Evolutionary conservation across 495 filamentous ascomycete genomes (phyloP).

Genomic region (Aspergillus steynii): DNA sequence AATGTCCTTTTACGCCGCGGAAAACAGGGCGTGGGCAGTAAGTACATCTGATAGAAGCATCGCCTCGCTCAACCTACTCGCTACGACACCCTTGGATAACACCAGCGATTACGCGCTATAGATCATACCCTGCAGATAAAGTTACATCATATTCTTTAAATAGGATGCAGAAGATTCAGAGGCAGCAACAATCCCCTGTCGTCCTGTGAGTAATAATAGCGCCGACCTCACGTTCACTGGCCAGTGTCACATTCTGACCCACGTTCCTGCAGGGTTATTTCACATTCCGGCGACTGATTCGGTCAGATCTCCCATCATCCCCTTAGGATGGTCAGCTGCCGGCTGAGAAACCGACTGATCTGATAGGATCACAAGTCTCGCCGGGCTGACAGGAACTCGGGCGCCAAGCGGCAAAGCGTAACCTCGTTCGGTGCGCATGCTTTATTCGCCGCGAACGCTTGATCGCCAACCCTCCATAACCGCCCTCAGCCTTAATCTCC

Average conservation of each 20-base stretch:
- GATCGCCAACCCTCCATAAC: constrained; percentile 5
- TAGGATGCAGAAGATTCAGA: background rate
- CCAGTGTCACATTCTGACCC: background rate
- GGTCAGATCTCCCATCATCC: background rate
- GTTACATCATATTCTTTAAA: background rate
- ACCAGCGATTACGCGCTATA: background rate
- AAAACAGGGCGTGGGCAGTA: background rate
- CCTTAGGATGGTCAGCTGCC: constrained; percentile 2
- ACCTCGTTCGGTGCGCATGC: constrained; percentile 2
- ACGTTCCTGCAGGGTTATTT: constrained; percentile 8
- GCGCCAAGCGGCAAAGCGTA: constrained; percentile 20
- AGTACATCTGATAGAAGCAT: background rate
- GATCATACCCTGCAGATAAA: background rate
- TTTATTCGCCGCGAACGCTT: constrained; percentile 10
- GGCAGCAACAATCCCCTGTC: background rate
- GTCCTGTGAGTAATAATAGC: background rate
- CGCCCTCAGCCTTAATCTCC: constrained; percentile 3
- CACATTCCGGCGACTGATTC: background rate
- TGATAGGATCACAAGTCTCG: constrained; percentile 27
- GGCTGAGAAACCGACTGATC: constrained; percentile 2
- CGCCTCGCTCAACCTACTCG: background rate
- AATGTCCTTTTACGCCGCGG: background rate
- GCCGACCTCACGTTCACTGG: background rate
- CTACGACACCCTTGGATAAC: background rate
- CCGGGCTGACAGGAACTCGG: constrained; percentile 19